A percentile compares a stretch with the other conserved stretches of the same genome.
phyloP scores from a whole-genome alignment of 345 rosid species.

The Physaria fendleri region DNA sequence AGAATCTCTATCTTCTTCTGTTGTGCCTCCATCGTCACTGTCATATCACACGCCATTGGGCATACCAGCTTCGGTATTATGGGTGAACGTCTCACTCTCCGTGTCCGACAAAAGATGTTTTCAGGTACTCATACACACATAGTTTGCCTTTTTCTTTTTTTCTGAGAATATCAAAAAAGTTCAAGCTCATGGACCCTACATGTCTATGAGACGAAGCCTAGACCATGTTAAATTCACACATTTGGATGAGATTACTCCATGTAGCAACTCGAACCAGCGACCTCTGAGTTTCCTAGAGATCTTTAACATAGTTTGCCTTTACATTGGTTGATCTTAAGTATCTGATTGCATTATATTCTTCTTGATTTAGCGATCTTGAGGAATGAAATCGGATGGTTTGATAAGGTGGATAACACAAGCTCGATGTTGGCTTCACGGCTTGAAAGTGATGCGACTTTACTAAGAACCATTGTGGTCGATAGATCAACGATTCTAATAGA shows the following conservation, averaged over 20 bases:
- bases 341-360: no score
- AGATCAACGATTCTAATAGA: constrained; percentile 73
- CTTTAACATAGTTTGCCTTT: no score
- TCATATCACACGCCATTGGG: constrained; percentile 56
- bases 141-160: no score
- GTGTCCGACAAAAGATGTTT: constrained; percentile 81
- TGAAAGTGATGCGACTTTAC: constrained; percentile 75
- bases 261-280: no score
- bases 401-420: constrained; percentile 71
- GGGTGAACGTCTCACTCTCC: constrained; percentile 92
- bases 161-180: no score
- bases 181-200: no score
- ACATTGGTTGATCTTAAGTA: no score
- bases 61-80: constrained; percentile 77
- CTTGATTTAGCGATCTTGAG: constrained; percentile 68
- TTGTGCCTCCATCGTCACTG: constrained; percentile 54
- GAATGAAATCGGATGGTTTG: constrained; percentile 96
- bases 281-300: no score
- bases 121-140: no score
- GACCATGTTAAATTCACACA: no score
- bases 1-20: constrained; percentile 63
- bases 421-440: constrained; percentile 79
- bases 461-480: constrained; percentile 71
- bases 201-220: no score
- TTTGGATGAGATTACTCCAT: no score